A percentile compares a stretch with the other conserved stretches of the same genome.
Evolutionary conservation across 257 asterid genomes (phyloP).

Genomic region (Solanum neorickii): DNA sequence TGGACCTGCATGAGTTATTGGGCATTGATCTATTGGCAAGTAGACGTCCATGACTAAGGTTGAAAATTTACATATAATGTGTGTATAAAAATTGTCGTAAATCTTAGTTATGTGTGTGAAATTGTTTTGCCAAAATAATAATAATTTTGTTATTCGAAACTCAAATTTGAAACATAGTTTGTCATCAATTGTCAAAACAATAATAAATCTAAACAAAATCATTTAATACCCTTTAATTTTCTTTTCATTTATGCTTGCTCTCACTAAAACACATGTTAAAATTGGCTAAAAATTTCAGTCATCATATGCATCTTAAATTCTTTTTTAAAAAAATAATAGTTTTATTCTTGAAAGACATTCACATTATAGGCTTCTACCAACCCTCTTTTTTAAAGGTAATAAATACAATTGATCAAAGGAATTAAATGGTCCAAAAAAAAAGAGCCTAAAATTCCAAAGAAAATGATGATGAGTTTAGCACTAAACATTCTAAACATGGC

Average conservation of each 20-base stretch:
- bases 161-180: neutral
- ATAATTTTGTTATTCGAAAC: too few relatives aligned
- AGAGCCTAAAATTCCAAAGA: neutral
- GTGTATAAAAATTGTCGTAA: too few relatives aligned
- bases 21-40: neutral
- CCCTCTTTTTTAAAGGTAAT: neutral
- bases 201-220: neutral
- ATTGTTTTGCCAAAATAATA: neutral
- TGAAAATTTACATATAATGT: too few relatives aligned
- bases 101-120: too few relatives aligned
- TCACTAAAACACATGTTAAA: neutral
- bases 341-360: neutral
- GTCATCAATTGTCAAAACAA: neutral
- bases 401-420: neutral
- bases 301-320: neutral
- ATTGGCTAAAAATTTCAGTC: neutral
- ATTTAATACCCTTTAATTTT: neutral
- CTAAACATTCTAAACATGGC: neutral
- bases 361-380: neutral
- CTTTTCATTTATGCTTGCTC: neutral
- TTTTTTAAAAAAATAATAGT: neutral
- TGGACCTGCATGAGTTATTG: neutral
- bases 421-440: neutral
- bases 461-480: slow-evolving; percentile 17
- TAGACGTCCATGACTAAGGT: too few relatives aligned